Percentiles rank a stretch among this genome's conserved stretches.
Conservation (phyloP, 306 rosid species). For the Acacia confusa region DNA sequence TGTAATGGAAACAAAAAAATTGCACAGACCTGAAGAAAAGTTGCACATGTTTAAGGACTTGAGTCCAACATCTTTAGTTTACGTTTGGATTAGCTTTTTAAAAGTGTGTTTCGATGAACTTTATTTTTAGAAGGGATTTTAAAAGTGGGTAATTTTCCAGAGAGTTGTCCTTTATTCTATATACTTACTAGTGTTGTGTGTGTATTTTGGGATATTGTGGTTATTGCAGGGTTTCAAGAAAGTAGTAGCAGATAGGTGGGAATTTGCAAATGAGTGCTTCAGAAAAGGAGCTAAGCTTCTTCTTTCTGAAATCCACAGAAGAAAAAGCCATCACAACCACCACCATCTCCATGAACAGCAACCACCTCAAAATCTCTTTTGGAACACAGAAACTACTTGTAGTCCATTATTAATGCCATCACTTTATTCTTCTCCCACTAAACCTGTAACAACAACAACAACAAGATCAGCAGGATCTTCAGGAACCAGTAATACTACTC, state of each 20-base stretch:
- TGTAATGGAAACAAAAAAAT: no score
- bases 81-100: no score
- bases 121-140: no score
- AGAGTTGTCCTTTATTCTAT: no score
- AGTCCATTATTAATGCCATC: neutral
- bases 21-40: no score
- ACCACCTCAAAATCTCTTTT: constrained; percentile 25
- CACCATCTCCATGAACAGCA: constrained; percentile 33
- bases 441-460: neutral
- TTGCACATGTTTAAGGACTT: no score
- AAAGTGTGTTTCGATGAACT: no score
- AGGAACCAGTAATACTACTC: neutral
- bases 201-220: neutral
- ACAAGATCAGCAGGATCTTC: neutral
- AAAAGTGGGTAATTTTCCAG: no score
- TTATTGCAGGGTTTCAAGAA: constrained; percentile 71
- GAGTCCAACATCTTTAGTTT: no score
- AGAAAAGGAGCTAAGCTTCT: constrained; percentile 69
- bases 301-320: constrained; percentile 69
- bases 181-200: no score
- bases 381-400: constrained; percentile 27
- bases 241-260: constrained; percentile 83
- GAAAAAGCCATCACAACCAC: constrained; percentile 58
- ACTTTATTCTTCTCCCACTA: constrained; percentile 29
- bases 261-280: constrained; percentile 77